phyloP scores from a whole-genome alignment of 2,329 filamentous ascomycete species.

The Talaromyces sp. region DNA sequence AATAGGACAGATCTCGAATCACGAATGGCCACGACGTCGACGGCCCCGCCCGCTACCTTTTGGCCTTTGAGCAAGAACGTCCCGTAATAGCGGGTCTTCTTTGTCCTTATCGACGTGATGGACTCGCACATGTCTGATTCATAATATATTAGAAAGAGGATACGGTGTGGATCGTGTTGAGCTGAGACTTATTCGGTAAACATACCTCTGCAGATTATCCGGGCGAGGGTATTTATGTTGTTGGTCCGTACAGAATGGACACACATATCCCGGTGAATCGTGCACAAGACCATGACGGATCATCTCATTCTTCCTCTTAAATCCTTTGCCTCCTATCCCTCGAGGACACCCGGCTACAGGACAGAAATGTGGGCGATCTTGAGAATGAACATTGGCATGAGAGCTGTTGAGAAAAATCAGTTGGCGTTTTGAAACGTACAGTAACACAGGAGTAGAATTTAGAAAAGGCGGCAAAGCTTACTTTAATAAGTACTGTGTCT shows the following conservation, averaged over 20 bases:
- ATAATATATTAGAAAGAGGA: constrained; percentile 8
- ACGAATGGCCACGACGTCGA: constrained; percentile 53
- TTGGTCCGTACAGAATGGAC: constrained; percentile 88
- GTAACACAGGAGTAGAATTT: not conserved
- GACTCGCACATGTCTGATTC: constrained; percentile 79
- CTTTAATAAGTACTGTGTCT: constrained; percentile 62
- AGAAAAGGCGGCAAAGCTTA: constrained; percentile 32
- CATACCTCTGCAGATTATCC: constrained; percentile 89
- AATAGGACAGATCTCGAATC: not conserved
- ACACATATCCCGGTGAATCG: constrained; percentile 89
- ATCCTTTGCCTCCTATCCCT: constrained; percentile 59
- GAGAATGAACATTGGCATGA: constrained; percentile 58
- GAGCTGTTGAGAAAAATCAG: constrained; percentile 31
- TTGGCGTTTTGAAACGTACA: not conserved
- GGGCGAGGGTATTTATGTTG: constrained; percentile 93
- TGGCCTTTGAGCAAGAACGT: constrained; percentile 78
- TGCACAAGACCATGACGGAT: constrained; percentile 81
- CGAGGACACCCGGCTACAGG: constrained; percentile 54
- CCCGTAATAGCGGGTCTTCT: constrained; percentile 73
- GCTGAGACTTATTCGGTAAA: not conserved
- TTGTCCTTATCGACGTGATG: constrained; percentile 88
- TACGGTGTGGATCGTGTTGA: not conserved
- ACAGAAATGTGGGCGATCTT: constrained; percentile 60
- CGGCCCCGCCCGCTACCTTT: constrained; percentile 79
- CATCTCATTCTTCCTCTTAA: constrained; percentile 67